Evolutionary conservation across 208 protist species (phyloP), one percentile per base, ranked within the genome.

Genomic region (Acanthamoeba healyi): DNA sequence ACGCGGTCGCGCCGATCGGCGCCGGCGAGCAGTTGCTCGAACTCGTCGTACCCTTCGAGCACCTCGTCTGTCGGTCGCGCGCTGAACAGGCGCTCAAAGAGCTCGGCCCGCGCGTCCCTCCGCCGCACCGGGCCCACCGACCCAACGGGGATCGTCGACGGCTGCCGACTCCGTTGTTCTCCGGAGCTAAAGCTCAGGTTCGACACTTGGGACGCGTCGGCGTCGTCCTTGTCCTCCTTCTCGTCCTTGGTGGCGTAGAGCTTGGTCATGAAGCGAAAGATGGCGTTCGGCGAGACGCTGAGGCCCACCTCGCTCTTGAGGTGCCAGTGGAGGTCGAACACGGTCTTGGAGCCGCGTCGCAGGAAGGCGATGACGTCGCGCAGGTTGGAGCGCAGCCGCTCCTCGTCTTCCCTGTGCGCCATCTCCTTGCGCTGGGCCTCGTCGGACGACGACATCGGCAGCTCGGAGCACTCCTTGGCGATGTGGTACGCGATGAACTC

Each of bases 301-400:
- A 82, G 34, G 42, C 72, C 72, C 72, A 82, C 12, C 72, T 82
- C 72, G 34, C 24, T 9, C n/a, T 51, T 42, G 17, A 82, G 72
- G 72, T 54, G 42, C 72, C 72, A 82, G 72, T 51, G 19, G n/a
- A 82, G 14, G n/a, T 82, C 72, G 72, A 82, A 82, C 40, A 82
- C 72, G 36, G 72, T 82, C 72, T 51, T 82, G 38, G 44, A 38
- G 24, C 72, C 72, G 72, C 42, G 72, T 38, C 72, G 34, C 34
- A 82, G 38, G 26, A 54, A 82, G 36, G 42, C 34, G 38, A 82
- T 51, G 42, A 82, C 26, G n/a, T 82, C 72, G 38, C 40, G 34
- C 72, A 82, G 42, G 38, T 82, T 82, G 19, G 44, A 32, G 24
- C 72, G 72, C 72, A 82, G 72, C 72, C 42, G 12, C 42, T 82